Conservation (phyloP, 768 basidiomycete genomes). For the Boletus subparvulus region DNA sequence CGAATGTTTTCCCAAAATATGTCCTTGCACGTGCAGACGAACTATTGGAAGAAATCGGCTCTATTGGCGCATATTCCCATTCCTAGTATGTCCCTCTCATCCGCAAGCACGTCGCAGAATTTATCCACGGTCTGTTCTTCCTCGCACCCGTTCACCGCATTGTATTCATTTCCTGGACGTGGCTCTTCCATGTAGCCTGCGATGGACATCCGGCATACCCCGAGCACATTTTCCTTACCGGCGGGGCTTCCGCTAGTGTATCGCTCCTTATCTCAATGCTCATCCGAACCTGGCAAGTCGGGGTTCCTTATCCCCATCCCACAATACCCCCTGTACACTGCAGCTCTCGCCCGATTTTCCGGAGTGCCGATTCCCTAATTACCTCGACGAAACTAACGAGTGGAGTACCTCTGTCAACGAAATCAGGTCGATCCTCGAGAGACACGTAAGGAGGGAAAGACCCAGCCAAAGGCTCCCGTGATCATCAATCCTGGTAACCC, state of each 20-base stretch:
- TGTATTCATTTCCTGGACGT: constrained; percentile 6
- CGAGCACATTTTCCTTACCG: constrained; percentile 89
- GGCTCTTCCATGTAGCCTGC: constrained; percentile 60
- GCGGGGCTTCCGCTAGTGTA: constrained; percentile 94
- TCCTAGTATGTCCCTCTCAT: constrained; percentile 91
- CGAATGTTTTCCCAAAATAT: constrained; percentile 80
- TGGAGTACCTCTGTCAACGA: constrained; percentile 80
- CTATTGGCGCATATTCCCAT: constrained; percentile 93
- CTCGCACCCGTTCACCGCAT: too few species aligned
- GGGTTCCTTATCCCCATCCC: constrained; percentile 96
- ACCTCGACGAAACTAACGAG: constrained; percentile 75
- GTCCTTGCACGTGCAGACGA: constrained; percentile 80
- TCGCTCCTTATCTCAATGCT: constrained; percentile 80
- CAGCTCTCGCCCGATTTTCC: constrained; percentile 81
- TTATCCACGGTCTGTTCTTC: constrained; percentile 68
- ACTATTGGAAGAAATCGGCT: constrained; percentile 83
- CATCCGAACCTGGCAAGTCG: constrained; percentile 49
- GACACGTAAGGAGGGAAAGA: constrained; percentile 57
- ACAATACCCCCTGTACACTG: constrained; percentile 97
- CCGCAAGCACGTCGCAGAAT: constrained; percentile 83
- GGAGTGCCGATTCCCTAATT: constrained; percentile 86
- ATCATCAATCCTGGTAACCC: constrained; percentile 99
- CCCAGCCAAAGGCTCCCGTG: constrained; percentile 78
- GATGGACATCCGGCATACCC: constrained; percentile 87
- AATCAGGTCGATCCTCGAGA: constrained; percentile 65